Percentiles rank a stretch among this genome's conserved stretches.
phyloP scores from a whole-genome alignment of 805 yeast species.

The Hanseniaspora thailandica region DNA sequence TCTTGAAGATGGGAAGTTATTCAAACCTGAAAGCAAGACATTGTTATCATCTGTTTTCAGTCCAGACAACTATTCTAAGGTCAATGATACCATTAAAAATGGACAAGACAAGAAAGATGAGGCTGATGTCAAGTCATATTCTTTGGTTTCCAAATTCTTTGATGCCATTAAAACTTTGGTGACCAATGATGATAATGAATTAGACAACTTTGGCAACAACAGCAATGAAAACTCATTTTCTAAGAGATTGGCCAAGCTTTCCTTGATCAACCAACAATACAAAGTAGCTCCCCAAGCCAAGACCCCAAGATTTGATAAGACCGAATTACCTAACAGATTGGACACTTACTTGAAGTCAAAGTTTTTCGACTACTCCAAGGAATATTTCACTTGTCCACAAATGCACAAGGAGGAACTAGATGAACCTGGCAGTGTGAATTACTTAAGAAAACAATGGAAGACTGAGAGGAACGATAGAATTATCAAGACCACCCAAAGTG shows the following conservation, averaged over 20 bases:
- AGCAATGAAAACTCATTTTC: conserved; percentile 4
- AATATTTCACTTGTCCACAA: conserved; percentile 93
- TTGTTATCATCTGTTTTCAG: conserved; percentile 10
- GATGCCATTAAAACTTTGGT: conserved; percentile 19
- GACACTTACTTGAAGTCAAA: conserved; percentile 47
- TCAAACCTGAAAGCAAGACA: conserved; percentile 15
- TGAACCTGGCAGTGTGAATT: conserved; percentile 84
- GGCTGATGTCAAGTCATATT: too few species aligned
- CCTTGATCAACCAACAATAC: conserved; percentile 24
- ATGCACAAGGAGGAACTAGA: conserved; percentile 74
- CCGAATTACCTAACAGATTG: conserved; percentile 18
- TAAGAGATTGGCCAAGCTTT: conserved; percentile 17
- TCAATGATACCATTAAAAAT: conserved; percentile 19
- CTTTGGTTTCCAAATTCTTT: conserved; percentile 22
- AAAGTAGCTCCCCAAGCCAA: conserved; percentile 43
- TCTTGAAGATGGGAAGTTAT: conserved; percentile 23
- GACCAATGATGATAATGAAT: conserved; percentile 15
- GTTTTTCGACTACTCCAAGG: conserved; percentile 64
- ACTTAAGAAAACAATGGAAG: conserved; percentile 75
- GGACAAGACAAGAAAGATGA: conserved; percentile 15
- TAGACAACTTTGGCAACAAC: conserved; percentile 22
- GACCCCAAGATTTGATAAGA: conserved; percentile 41
- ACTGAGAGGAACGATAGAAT: conserved; percentile 77
- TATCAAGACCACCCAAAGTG: conserved; percentile 80
- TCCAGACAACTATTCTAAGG: conserved; percentile 17